Percentiles rank a stretch among this genome's conserved stretches.
Evolutionary conservation across 352 stramenopile genomes (phyloP).

Genomic region (Aphanomyces euteiches): DNA sequence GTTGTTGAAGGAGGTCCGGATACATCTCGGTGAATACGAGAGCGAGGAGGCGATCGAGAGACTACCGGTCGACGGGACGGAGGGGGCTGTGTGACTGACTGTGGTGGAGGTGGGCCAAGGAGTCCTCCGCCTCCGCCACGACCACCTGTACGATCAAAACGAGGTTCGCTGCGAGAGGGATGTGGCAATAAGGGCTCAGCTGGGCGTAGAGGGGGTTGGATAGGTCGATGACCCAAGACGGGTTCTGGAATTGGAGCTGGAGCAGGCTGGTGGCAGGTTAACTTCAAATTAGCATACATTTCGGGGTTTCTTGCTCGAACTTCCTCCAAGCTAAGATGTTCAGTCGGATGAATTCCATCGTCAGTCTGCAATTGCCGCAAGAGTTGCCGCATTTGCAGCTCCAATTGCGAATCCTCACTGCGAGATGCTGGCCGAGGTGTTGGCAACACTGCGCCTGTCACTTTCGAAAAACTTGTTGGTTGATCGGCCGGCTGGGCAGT

Average conservation of each 20-base stretch:
- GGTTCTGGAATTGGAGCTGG: neutral
- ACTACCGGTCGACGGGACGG: neutral
- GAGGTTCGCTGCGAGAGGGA: neutral
- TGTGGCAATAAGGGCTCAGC: slow-evolving; percentile 4
- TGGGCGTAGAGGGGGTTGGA: neutral
- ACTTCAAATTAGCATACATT: slow-evolving; percentile 70
- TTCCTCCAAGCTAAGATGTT: slow-evolving; percentile 83
- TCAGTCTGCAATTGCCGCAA: slow-evolving; percentile 85
- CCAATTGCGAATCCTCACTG: slow-evolving; percentile 42
- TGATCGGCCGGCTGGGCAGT: slow-evolving; percentile 46
- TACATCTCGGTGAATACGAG: neutral
- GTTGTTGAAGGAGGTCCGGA: neutral
- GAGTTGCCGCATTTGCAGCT: slow-evolving; percentile 75
- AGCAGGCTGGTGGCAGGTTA: slow-evolving; percentile 49
- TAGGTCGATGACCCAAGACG: slow-evolving; percentile 9
- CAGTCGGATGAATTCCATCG: slow-evolving; percentile 80
- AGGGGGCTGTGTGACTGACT: neutral
- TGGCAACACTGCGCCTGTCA: slow-evolving; percentile 32
- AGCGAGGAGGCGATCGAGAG: neutral
- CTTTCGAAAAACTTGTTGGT: slow-evolving; percentile 51
- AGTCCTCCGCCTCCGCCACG: neutral
- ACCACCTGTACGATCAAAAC: too few relatives aligned
- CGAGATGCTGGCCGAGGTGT: slow-evolving; percentile 24
- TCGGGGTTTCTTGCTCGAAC: slow-evolving; percentile 80
- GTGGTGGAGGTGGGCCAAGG: neutral